Conservation (phyloP, 1,139 yeast genomes). For the Candida pseudoviswanathii region DNA sequence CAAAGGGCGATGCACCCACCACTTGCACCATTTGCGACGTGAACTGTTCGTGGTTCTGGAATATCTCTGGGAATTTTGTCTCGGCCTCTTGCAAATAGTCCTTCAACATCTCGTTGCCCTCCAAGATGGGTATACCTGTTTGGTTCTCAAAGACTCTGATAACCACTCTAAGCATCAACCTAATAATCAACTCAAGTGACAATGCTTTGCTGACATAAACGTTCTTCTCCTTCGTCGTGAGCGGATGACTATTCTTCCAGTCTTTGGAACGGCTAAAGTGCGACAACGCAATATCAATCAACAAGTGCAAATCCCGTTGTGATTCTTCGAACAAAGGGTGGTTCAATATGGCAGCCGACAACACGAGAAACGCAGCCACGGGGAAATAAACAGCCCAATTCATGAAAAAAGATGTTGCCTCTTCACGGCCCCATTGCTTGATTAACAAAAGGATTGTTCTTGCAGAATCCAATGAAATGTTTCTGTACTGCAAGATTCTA, state of each 20-base stretch:
- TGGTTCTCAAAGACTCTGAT: constrained; percentile 20
- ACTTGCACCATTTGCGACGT: constrained; percentile 15
- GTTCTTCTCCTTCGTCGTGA: neutral
- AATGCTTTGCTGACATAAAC: constrained; percentile 16
- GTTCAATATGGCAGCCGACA: constrained; percentile 35
- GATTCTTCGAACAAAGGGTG: constrained; percentile 32
- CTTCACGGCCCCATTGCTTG: constrained; percentile 22
- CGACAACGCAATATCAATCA: constrained; percentile 30
- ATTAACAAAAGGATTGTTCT: constrained; percentile 35
- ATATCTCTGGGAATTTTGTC: constrained; percentile 29
- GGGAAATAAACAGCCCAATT: constrained; percentile 41
- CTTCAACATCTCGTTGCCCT: constrained; percentile 17
- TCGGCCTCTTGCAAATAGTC: constrained; percentile 27
- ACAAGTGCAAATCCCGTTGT: constrained; percentile 30
- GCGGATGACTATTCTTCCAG: neutral
- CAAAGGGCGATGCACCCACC: constrained; percentile 20
- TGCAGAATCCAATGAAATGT: constrained; percentile 34
- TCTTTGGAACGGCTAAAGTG: constrained; percentile 18
- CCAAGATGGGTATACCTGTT: constrained; percentile 12
- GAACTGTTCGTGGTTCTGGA: constrained; percentile 13
- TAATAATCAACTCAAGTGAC: constrained; percentile 22
- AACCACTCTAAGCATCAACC: constrained; percentile 25
- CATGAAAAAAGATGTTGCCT: constrained; percentile 25
- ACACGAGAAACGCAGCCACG: constrained; percentile 34
- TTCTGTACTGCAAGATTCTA: constrained; percentile 23